These are phyloP conservation scores for Trametes punicea DNA, from an alignment of 768 basidiomycete genomes.

Conservation along the genomic window DNA sequence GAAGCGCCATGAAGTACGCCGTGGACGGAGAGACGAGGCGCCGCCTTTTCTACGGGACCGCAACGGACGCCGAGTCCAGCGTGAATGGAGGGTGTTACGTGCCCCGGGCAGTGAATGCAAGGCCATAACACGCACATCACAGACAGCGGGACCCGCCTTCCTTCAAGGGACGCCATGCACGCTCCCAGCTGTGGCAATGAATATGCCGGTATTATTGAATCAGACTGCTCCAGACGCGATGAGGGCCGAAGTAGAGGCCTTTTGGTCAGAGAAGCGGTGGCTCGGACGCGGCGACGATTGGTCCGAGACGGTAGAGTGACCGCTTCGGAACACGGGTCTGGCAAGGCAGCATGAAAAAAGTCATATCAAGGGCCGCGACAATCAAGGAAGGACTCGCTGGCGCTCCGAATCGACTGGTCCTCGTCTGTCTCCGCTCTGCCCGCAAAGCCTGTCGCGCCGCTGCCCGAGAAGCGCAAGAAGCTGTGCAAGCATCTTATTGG, in stretches of 20 bases:
- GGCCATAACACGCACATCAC: neutral
- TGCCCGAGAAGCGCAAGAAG: conserved; percentile 12
- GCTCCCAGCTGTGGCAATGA: conserved; percentile 4
- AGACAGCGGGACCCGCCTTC: neutral
- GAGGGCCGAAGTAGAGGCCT: conserved; percentile 11
- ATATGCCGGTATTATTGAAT: conserved; percentile 12
- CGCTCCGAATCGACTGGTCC: conserved; percentile 6
- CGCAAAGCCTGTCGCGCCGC: conserved; percentile 11
- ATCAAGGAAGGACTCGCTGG: conserved; percentile 9
- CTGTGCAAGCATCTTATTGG: conserved; percentile 7
- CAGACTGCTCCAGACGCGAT: conserved; percentile 11
- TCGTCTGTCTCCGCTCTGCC: neutral
- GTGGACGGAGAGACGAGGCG: neutral
- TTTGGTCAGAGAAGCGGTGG: conserved; percentile 10
- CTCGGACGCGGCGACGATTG: neutral
- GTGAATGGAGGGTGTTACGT: neutral
- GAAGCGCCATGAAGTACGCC: conserved; percentile 14
- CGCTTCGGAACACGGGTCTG: conserved; percentile 6
- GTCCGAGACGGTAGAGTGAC: conserved; percentile 2
- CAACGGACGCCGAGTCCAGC: conserved; percentile 5
- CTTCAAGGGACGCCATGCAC: neutral
- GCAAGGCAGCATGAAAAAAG: conserved; percentile 8
- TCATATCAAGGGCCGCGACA: conserved; percentile 15
- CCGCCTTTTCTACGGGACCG: conserved; percentile 11
- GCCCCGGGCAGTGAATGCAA: neutral